Conservation (phyloP, 306 rosid genomes). For the Fragaria vesca region DNA sequence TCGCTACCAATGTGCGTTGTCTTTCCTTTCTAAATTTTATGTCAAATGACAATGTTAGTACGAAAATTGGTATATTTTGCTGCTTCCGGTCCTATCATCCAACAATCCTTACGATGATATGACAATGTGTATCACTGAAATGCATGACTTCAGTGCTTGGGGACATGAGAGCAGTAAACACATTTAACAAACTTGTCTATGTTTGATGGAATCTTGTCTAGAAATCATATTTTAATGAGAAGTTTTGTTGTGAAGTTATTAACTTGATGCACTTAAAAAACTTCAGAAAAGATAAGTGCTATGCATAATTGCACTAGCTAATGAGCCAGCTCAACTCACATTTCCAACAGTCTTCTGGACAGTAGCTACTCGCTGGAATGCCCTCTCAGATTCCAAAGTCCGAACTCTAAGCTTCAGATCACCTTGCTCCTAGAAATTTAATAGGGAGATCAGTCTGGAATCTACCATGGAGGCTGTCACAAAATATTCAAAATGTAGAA, state of each 20-base stretch:
- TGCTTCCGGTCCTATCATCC: background rate
- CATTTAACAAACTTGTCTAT: conserved; percentile 1
- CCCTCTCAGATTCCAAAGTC: conserved; percentile 93
- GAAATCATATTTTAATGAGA: background rate
- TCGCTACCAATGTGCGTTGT: background rate
- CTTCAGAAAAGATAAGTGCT: background rate
- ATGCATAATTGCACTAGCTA: conserved; percentile 16
- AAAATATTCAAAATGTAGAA: conserved; percentile 18
- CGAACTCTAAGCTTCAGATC: conserved; percentile 96
- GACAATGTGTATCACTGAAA: background rate
- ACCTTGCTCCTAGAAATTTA: conserved; percentile 85
- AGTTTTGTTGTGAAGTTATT: background rate
- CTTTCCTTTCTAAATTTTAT: background rate
- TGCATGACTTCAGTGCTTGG: background rate
- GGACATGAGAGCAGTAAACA: background rate
- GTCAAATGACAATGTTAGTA: background rate
- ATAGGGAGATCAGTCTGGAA: conserved; percentile 16
- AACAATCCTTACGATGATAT: background rate
- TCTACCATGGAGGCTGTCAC: conserved; percentile 23
- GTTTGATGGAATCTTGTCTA: background rate
- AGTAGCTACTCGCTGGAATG: conserved; percentile 93
- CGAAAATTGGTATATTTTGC: background rate
- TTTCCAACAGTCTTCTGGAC: conserved; percentile 86
- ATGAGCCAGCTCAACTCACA: conserved; percentile 58
- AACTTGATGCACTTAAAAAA: background rate